These are phyloP conservation scores for Theileria annulata DNA, from an alignment of 169 alveolate species.

Conservation along the genomic window DNA sequence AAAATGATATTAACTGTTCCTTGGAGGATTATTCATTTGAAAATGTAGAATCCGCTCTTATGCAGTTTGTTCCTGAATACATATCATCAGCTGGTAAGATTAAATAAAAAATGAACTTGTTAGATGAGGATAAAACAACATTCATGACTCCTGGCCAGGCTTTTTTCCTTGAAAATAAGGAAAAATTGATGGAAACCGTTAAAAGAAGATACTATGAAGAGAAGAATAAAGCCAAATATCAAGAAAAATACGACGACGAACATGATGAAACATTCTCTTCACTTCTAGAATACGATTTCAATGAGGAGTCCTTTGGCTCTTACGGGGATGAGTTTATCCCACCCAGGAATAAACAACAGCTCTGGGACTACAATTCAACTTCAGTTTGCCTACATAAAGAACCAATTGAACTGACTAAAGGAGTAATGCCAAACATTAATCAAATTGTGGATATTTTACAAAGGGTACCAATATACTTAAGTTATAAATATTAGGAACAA, in stretches of 20 bases:
- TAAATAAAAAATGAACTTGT: neutral
- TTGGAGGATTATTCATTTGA: constrained; percentile 30
- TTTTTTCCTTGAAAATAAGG: constrained; percentile 74
- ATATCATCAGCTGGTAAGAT: constrained; percentile 39
- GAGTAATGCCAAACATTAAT: constrained; percentile 79
- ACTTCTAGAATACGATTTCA: constrained; percentile 33
- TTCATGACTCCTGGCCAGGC: constrained; percentile 74
- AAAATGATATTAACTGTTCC: neutral
- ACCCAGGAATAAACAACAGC: constrained; percentile 66
- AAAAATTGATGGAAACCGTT: constrained; percentile 60
- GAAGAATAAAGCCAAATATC: constrained; percentile 15
- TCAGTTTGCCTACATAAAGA: constrained; percentile 34
- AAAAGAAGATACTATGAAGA: constrained; percentile 65
- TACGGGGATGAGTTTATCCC: constrained; percentile 66
- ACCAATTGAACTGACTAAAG: constrained; percentile 68
- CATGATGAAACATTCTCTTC: constrained; percentile 18
- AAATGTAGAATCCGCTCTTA: constrained; percentile 47
- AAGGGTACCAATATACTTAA: constrained; percentile 62
- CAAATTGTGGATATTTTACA: constrained; percentile 75
- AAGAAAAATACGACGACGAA: neutral
- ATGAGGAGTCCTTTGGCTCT: constrained; percentile 68
- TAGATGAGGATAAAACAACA: constrained; percentile 13
- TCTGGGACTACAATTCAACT: constrained; percentile 76
- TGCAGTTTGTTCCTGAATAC: constrained; percentile 60
- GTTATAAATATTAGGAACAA: constrained; percentile 49